Evolutionary conservation across 1,284 basidiomycete genomes (phyloP).

Genomic region (Ustilago nuda): DNA sequence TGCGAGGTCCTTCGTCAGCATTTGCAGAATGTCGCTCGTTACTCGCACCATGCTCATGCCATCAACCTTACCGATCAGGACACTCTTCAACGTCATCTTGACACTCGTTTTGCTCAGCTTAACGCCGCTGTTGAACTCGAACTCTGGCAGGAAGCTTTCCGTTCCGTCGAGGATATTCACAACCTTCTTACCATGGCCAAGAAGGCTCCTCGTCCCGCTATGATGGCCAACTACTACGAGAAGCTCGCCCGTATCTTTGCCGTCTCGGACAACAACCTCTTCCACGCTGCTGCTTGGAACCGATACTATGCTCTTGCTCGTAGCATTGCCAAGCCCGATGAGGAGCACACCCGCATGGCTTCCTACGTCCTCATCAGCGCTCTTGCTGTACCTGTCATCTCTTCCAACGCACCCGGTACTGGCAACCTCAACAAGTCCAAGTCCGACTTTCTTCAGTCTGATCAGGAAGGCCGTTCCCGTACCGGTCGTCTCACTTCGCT

Average conservation of each 20-base stretch:
- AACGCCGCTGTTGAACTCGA: slow-evolving; percentile 98
- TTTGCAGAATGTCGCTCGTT: slow-evolving; percentile 93
- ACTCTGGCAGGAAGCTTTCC: slow-evolving; percentile 99
- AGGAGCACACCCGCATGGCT: slow-evolving; percentile 84
- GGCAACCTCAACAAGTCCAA: slow-evolving; percentile 73
- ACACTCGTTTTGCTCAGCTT: slow-evolving; percentile 97
- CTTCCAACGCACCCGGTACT: slow-evolving; percentile 72
- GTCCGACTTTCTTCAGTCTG: slow-evolving; percentile 75
- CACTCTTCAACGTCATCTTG: slow-evolving; percentile 94
- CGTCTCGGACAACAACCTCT: slow-evolving; percentile 86
- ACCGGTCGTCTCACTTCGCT: slow-evolving; percentile 84
- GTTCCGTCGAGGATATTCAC: slow-evolving; percentile 97
- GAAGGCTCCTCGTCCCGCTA: slow-evolving; percentile 87
- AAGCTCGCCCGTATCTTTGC: slow-evolving; percentile 94
- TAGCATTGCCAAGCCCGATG: slow-evolving; percentile 71
- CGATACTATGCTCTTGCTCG: slow-evolving; percentile 74
- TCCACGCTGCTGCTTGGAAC: slow-evolving; percentile 97
- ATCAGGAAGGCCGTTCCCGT: slow-evolving; percentile 72
- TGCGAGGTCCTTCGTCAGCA: slow-evolving; percentile 97
- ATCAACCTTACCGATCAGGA: slow-evolving; percentile 98
- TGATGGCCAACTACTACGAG: slow-evolving; percentile 99
- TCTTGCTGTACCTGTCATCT: slow-evolving; percentile 90
- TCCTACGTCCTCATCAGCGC: slow-evolving; percentile 93
- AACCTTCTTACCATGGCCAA: slow-evolving; percentile 90
- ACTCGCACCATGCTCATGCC: slow-evolving; percentile 92